These are phyloP conservation scores for Haplosporangium gracile DNA, from an alignment of 192 early-diverging fungal genomes.

Conservation along the genomic window DNA sequence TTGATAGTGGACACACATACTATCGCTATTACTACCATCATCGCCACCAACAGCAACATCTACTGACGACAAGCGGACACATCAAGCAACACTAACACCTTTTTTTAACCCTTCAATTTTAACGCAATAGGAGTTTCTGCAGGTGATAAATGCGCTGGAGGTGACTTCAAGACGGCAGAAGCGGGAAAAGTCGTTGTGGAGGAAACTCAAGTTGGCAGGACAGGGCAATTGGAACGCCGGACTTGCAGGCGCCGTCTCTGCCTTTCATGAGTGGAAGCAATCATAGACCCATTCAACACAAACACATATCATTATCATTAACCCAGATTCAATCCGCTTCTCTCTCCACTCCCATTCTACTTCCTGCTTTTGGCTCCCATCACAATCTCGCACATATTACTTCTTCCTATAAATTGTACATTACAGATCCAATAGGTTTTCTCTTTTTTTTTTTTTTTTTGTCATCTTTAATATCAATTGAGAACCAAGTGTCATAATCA, in stretches of 20 bases:
- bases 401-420: too few species aligned
- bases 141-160: constrained; percentile 54
- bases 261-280: constrained; percentile 55
- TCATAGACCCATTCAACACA: background rate
- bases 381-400: background rate
- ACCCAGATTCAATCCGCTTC: too few species aligned
- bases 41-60: background rate
- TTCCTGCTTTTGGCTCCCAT: background rate
- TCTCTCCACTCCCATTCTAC: too few species aligned
- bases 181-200: constrained; percentile 45
- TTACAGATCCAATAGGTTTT: background rate
- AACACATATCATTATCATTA: background rate
- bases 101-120: background rate
- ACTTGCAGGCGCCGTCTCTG: constrained; percentile 32
- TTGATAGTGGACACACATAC: too few species aligned
- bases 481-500: background rate
- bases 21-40: background rate
- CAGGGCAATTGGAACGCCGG: constrained; percentile 55
- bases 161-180: constrained; percentile 37
- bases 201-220: constrained; percentile 45
- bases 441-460: background rate
- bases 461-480: background rate
- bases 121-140: constrained; percentile 42
- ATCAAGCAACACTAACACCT: background rate
- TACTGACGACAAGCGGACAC: background rate